These are phyloP conservation scores for Orbilia oligospora DNA, from an alignment of 2,329 filamentous ascomycete genomes.

Conservation along the genomic window DNA sequence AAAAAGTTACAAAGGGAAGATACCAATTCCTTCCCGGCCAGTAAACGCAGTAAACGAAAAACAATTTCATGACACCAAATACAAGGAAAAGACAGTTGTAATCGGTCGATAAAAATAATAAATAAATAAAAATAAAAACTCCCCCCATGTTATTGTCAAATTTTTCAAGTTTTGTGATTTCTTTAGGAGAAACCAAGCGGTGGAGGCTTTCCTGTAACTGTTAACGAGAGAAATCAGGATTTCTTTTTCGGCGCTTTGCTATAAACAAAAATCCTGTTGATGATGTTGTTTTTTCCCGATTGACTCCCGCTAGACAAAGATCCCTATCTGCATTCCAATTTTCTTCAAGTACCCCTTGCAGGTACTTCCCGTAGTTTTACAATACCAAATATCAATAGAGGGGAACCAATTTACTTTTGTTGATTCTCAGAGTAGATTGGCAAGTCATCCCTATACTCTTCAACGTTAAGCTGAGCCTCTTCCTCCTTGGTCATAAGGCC, in stretches of 20 bases:
- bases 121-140: constrained; percentile 8
- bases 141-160: constrained; percentile 6
- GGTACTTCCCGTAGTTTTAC: constrained; percentile 13
- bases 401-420: constrained; percentile 39
- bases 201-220: constrained; percentile 36
- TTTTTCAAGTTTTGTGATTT: background rate
- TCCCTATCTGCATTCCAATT: constrained; percentile 4
- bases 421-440: constrained; percentile 53
- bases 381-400: background rate
- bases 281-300: constrained; percentile 19
- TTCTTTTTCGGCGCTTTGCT: constrained; percentile 9
- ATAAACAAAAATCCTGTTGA: constrained; percentile 25
- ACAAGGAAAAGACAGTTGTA: background rate
- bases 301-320: constrained; percentile 28
- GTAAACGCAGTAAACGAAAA: background rate
- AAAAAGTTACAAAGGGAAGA: constrained; percentile 9
- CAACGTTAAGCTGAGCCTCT: constrained; percentile 33
- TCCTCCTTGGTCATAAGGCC: constrained; percentile 57
- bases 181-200: constrained; percentile 17
- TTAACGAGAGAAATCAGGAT: constrained; percentile 43
- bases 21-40: background rate
- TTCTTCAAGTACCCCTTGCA: background rate
- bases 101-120: background rate
- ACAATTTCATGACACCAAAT: constrained; percentile 5
- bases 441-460: constrained; percentile 47